These are phyloP conservation scores for Calocera cornea DNA, from an alignment of 768 basidiomycete species.

Conservation along the genomic window DNA sequence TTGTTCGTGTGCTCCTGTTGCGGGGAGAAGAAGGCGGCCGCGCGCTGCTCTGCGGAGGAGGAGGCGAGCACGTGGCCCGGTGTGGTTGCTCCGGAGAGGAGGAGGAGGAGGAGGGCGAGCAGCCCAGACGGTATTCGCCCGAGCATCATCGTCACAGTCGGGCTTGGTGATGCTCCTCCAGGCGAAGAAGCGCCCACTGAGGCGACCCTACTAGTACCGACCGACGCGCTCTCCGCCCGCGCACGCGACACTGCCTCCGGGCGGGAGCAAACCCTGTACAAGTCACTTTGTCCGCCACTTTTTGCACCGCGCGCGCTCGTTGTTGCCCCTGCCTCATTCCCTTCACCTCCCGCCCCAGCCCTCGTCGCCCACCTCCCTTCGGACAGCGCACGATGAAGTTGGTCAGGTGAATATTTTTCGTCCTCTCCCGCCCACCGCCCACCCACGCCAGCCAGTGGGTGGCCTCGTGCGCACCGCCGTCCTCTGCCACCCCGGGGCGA, in stretches of 20 bases:
- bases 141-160: not conserved
- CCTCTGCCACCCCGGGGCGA: not conserved
- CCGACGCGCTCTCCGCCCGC: not conserved
- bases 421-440: not conserved
- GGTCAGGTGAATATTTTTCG: not conserved
- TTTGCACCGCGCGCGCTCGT: not conserved
- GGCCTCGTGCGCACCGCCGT: not conserved
- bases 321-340: not conserved
- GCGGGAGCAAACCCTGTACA: not conserved
- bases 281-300: not conserved
- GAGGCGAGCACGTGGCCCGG: not conserved
- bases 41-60: constrained; percentile 4
- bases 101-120: not conserved
- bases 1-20: constrained; percentile 70
- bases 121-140: not conserved
- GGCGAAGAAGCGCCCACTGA: not conserved
- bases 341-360: not conserved
- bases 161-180: too few relatives aligned
- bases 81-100: not conserved
- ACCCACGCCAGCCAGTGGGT: not conserved
- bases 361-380: not conserved
- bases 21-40: constrained; percentile 2
- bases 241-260: not conserved
- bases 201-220: too few relatives aligned
- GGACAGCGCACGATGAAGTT: not conserved